A percentile compares a stretch with the other conserved stretches of the same genome.
Evolutionary conservation across 768 basidiomycete species (phyloP).

Genomic region (Scleroderma citrinum): DNA sequence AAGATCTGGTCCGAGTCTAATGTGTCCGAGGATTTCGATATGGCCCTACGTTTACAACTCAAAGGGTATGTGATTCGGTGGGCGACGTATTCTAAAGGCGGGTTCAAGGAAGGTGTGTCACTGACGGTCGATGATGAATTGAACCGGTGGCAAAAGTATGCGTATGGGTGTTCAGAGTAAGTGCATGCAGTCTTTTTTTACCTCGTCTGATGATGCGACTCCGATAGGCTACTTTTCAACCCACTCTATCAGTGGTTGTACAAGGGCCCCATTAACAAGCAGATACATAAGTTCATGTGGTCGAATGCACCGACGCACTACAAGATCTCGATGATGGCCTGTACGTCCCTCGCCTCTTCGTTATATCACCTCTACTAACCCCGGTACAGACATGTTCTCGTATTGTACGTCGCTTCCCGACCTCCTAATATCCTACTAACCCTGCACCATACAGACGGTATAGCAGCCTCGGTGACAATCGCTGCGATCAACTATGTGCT

Average conservation of each 20-base stretch:
- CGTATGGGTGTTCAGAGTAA: constrained; percentile 59
- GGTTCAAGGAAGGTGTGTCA: constrained; percentile 89
- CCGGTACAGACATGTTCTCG: constrained; percentile 41
- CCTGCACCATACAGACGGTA: constrained; percentile 32
- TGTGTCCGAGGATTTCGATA: constrained; percentile 67
- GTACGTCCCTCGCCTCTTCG: constrained; percentile 23
- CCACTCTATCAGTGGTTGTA: constrained; percentile 75
- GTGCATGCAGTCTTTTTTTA: constrained; percentile 16
- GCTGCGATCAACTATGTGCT: constrained; percentile 68
- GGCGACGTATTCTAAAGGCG: constrained; percentile 81
- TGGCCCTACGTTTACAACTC: constrained; percentile 53
- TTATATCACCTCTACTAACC: constrained; percentile 3
- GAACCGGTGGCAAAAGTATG: constrained; percentile 89
- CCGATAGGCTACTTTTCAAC: constrained; percentile 80
- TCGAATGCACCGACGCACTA: constrained; percentile 73
- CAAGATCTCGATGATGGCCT: constrained; percentile 62
- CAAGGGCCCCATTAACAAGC: constrained; percentile 77
- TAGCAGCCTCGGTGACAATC: constrained; percentile 63
- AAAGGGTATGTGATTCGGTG: constrained; percentile 72
- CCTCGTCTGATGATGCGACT: constrained; percentile 34
- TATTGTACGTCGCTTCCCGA: constrained; percentile 34
- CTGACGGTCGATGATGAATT: constrained; percentile 87
- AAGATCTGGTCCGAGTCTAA: constrained; percentile 65
- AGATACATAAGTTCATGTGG: constrained; percentile 74
- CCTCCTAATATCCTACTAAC: neutral